Evolutionary conservation across 371 early-diverging fungal genomes (phyloP), one percentile per base, ranked within the genome.

Genomic region (Scutellospora calospora): DNA sequence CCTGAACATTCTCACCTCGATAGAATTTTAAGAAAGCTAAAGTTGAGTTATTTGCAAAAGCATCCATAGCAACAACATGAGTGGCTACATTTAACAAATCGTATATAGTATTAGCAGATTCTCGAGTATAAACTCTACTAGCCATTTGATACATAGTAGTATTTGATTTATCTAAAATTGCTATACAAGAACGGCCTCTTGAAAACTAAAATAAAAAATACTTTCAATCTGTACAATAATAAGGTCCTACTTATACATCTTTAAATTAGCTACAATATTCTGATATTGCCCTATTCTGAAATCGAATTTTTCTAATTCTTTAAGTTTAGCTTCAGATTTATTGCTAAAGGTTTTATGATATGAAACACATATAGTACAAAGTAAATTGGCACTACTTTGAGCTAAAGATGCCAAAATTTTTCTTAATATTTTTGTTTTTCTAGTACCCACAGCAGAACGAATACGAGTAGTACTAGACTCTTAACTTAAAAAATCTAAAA

Each of bases 291-390:
- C 59, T 0, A 76, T 16, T 9, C 60, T 14, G 25, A 76, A 60
- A 5, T 60, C 76, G 14, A 35, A 76, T 35, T 18, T 33, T 31
- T 75, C 14, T 29, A 59, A 35, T 33, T 49, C 14, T 49, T 69
- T 22, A 18, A 75, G 31, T 76, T 76, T 76, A 60, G 20, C 35
- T 35, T 35, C 31, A 18, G 76, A 25, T 41, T 76, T 38, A 38
- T 76, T 76, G 22, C 41, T 76, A 76, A 76, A 60, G 59, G 76
- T 76, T 76, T 76, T 76, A 2, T 60, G 76, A 35, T 76, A 76
- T 18, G 76, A 76, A 60, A 76, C 4, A 35, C 76, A 76, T 18
- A 38, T 57, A 35, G 59, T 2, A 35, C 60, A 57, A 76, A 60
- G 59, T n/a, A 76, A 35, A 60, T 76, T 33, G 3, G 33, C 41